These are phyloP conservation scores for Globisporangium viniferum DNA, from an alignment of 352 stramenopile genomes.

Conservation along the genomic window DNA sequence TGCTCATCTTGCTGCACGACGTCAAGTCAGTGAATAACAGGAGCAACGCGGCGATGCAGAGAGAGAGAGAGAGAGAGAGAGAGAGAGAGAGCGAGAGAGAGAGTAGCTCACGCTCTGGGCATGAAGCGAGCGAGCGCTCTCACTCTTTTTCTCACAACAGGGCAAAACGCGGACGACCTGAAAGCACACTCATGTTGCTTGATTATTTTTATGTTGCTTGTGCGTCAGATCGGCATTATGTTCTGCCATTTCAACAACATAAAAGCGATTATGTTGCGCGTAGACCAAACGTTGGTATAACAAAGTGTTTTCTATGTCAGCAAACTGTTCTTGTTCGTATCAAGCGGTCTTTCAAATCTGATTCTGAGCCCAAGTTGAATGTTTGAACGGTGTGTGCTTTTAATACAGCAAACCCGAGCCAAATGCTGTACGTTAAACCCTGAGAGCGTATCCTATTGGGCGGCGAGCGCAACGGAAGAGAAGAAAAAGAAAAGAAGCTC, in stretches of 20 bases:
- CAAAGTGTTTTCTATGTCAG: no score
- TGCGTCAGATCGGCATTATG: no score
- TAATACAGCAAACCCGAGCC: neutral
- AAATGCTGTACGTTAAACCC: neutral
- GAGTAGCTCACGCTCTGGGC: neutral
- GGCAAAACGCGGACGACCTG: neutral
- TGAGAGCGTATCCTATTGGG: neutral
- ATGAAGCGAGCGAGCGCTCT: conserved; percentile 5
- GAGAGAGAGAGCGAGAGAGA: neutral
- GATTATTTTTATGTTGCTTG: no score
- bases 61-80: neutral
- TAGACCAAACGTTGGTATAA: no score
- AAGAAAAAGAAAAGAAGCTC: neutral
- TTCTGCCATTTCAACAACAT: no score
- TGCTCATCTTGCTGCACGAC: conserved; percentile 1
- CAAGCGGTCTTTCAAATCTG: neutral
- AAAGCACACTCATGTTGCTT: neutral
- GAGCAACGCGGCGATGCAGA: neutral
- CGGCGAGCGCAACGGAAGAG: neutral
- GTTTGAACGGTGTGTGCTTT: neutral
- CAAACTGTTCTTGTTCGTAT: no score
- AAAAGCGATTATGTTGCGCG: no score
- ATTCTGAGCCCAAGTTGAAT: neutral
- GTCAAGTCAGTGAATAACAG: conserved; percentile 1
- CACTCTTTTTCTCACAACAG: conserved; percentile 7